phyloP scores from a whole-genome alignment of 192 early-diverging fungal species.

The Coemansia erecta region DNA sequence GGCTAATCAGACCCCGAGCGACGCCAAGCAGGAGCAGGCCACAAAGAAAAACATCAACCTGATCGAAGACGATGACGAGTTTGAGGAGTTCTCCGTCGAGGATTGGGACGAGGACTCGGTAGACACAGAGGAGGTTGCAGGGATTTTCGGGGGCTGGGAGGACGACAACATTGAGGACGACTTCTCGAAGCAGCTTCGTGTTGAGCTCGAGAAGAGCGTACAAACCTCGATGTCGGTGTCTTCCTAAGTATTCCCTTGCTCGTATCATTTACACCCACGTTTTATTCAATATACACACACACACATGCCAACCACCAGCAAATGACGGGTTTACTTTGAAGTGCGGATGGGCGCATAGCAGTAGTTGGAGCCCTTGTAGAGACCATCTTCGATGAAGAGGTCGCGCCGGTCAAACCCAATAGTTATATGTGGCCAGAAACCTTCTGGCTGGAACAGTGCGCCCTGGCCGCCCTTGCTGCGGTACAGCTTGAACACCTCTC shows the following conservation, averaged over 20 bases:
- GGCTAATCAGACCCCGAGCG: conserved; percentile 14
- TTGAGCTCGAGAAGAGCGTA: conserved; percentile 35
- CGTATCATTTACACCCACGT: no score
- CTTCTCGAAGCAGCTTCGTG: conserved; percentile 82
- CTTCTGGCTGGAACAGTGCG: conserved; percentile 64
- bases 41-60: background rate
- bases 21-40: conserved; percentile 14
- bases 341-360: conserved; percentile 59
- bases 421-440: conserved; percentile 68
- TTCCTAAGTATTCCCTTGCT: conserved; percentile 9
- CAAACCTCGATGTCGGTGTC: conserved; percentile 37
- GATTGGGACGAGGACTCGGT: conserved; percentile 82
- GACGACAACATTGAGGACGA: conserved; percentile 88
- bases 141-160: conserved; percentile 92
- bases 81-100: conserved; percentile 88
- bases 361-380: conserved; percentile 69
- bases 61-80: conserved; percentile 90
- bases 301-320: background rate
- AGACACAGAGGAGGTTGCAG: conserved; percentile 61
- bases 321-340: background rate
- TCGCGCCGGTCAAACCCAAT: conserved; percentile 64
- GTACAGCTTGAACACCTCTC: conserved; percentile 58
- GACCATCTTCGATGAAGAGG: conserved; percentile 63
- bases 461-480: conserved; percentile 64
- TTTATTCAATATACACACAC: background rate